These are phyloP conservation scores for Protea cynaroides DNA, from an alignment of 164 flowering plant species.

Conservation along the genomic window DNA sequence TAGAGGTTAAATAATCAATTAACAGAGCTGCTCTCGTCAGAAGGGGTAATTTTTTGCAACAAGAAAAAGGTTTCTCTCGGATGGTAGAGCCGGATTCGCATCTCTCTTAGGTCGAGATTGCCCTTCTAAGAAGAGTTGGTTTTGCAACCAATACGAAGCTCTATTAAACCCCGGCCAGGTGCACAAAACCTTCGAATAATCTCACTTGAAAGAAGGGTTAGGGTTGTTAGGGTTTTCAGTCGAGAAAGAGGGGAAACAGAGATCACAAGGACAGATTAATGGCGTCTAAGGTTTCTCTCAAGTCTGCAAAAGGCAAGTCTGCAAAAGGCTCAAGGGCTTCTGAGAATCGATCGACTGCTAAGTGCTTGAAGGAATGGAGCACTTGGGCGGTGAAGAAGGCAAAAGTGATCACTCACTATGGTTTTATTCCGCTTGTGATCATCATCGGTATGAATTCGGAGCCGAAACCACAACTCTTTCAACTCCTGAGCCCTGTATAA, in stretches of 20 bases:
- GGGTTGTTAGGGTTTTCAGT: too few relatives aligned
- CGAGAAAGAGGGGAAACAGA: background rate
- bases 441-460: conserved; percentile 83
- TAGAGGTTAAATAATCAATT: too few relatives aligned
- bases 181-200: too few relatives aligned
- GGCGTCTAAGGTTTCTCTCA: conserved; percentile 45
- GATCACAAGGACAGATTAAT: conserved; percentile 12
- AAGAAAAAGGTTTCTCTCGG: too few relatives aligned
- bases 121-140: too few relatives aligned
- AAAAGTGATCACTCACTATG: conserved; percentile 74
- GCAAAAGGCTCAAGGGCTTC: conserved; percentile 27
- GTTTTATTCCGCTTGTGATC: conserved; percentile 74
- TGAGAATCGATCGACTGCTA: conserved; percentile 27
- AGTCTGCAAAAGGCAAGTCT: conserved; percentile 39
- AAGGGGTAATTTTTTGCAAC: too few relatives aligned
- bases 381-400: conserved; percentile 72
- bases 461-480: conserved; percentile 61
- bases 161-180: too few relatives aligned
- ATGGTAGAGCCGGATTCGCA: too few relatives aligned
- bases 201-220: background rate
- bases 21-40: too few relatives aligned
- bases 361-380: conserved; percentile 63
- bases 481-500: conserved; percentile 67
- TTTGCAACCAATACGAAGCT: too few relatives aligned
- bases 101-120: too few relatives aligned